Conservation (phyloP, 1,139 yeast species). For the Magnusiomyces paraingens region DNA sequence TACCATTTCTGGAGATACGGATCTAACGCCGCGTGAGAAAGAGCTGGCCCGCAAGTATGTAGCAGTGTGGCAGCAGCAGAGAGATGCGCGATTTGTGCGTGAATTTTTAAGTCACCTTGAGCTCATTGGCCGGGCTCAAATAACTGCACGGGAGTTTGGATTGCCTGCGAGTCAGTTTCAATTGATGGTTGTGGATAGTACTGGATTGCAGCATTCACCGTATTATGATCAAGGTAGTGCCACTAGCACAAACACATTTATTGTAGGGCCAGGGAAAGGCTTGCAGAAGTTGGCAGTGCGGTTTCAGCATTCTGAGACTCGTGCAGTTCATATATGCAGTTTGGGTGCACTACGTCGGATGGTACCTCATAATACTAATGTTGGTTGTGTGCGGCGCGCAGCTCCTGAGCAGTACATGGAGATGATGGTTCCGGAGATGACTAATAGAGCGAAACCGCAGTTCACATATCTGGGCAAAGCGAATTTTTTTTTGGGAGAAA, state of each 20-base stretch:
- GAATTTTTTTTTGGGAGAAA: constrained; percentile 8
- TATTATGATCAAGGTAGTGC: constrained; percentile 7
- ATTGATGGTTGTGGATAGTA: constrained; percentile 20
- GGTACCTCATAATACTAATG: constrained; percentile 6
- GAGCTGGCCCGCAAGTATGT: constrained; percentile 17
- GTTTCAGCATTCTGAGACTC: constrained; percentile 20
- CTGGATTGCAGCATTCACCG: constrained; percentile 7
- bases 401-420: no score
- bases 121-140: constrained; percentile 23
- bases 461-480: constrained; percentile 7
- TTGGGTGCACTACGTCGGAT: constrained; percentile 9
- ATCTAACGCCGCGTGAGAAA: constrained; percentile 14
- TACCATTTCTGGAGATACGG: not conserved
- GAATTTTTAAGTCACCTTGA: constrained; percentile 16
- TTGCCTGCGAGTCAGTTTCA: constrained; percentile 21
- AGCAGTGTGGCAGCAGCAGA: constrained; percentile 16
- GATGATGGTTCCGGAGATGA: no score
- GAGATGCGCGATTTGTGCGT: constrained; percentile 15
- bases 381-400: not conserved
- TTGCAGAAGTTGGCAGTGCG: constrained; percentile 19
- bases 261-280: no score
- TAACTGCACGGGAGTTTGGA: constrained; percentile 16
- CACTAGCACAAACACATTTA: constrained; percentile 1
- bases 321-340: constrained; percentile 14
- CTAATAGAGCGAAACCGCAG: not conserved